phyloP scores from a whole-genome alignment of 495 filamentous ascomycete species.

The Mycothermus thermophilus region DNA sequence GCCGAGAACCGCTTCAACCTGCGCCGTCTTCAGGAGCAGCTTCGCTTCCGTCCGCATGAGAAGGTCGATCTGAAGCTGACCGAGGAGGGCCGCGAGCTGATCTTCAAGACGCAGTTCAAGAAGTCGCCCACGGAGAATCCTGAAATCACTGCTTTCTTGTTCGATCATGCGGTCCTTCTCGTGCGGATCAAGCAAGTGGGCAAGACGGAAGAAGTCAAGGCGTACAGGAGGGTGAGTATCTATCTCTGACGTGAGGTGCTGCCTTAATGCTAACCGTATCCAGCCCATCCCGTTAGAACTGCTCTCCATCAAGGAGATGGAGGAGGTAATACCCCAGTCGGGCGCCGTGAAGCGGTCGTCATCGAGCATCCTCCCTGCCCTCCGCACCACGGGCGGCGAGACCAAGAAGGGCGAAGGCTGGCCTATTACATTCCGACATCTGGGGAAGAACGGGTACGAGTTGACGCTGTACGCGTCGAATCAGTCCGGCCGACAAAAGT shows the following conservation, averaged over 20 bases:
- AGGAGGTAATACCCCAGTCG: slow-evolving; percentile 70
- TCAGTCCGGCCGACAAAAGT: slow-evolving; percentile 71
- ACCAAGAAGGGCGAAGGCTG: slow-evolving; percentile 58
- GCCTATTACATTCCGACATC: slow-evolving; percentile 94
- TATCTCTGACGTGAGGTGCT: background rate
- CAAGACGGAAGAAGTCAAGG: slow-evolving; percentile 86
- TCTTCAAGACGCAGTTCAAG: slow-evolving; percentile 86
- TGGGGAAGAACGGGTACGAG: slow-evolving; percentile 94
- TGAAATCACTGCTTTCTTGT: slow-evolving; percentile 86
- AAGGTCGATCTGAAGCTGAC: slow-evolving; percentile 90
- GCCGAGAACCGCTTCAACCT: slow-evolving; percentile 97
- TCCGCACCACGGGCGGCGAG: slow-evolving; percentile 36
- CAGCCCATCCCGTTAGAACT: slow-evolving; percentile 90
- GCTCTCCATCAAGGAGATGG: slow-evolving; percentile 89
- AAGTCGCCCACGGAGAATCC: slow-evolving; percentile 76
- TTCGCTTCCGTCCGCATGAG: slow-evolving; percentile 76
- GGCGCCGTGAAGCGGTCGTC: slow-evolving; percentile 77
- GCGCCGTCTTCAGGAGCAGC: slow-evolving; percentile 72
- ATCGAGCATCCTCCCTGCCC: slow-evolving; percentile 68
- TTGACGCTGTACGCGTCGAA: slow-evolving; percentile 76
- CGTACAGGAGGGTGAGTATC: slow-evolving; percentile 60
- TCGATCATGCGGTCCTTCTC: slow-evolving; percentile 88
- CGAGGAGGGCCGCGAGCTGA: slow-evolving; percentile 80
- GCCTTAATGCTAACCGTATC: slow-evolving; percentile 3
- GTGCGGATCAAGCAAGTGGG: slow-evolving; percentile 79